Percentiles rank a stretch among this genome's conserved stretches.
These are phyloP conservation scores for Moricandia moricandioides DNA, from an alignment of 345 rosid species.

Conservation along the genomic window DNA sequence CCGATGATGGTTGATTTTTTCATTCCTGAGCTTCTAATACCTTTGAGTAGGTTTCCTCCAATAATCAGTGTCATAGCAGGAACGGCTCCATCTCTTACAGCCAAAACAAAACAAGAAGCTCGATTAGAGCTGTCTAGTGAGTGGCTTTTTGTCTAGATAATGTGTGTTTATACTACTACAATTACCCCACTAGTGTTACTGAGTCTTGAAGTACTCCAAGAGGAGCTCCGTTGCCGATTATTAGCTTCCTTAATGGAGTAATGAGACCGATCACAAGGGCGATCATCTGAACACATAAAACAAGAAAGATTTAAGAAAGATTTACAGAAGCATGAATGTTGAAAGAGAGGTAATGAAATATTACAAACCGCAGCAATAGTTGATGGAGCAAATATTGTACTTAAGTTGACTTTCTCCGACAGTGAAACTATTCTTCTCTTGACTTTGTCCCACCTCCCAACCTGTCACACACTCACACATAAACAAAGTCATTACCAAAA, in stretches of 20 bases:
- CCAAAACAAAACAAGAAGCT: neutral
- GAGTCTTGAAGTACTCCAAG: constrained; percentile 59
- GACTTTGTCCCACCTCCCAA: constrained; percentile 27
- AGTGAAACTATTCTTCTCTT: constrained; percentile 21
- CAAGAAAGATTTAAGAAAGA: too few species aligned
- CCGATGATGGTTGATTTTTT: constrained; percentile 42
- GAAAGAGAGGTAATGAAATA: neutral
- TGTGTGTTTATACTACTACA: neutral
- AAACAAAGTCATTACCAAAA: constrained; percentile 20
- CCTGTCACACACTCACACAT: constrained; percentile 31
- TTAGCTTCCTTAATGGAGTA: too few species aligned
- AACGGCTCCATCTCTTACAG: constrained; percentile 60
- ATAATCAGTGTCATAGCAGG: constrained; percentile 58
- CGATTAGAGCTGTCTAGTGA: neutral
- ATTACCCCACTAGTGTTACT: constrained; percentile 56
- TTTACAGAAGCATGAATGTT: neutral
- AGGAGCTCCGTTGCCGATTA: constrained; percentile 40
- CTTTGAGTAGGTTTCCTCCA: constrained; percentile 63
- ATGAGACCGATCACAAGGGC: too few species aligned
- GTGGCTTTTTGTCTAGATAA: neutral
- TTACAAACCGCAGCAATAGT: constrained; percentile 45
- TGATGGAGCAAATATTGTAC: constrained; percentile 55
- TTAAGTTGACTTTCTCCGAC: constrained; percentile 40
- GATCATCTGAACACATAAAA: too few species aligned
- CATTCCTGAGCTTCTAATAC: constrained; percentile 49